Conservation (phyloP, 306 rosid species). For the Luffa acutangula region DNA sequence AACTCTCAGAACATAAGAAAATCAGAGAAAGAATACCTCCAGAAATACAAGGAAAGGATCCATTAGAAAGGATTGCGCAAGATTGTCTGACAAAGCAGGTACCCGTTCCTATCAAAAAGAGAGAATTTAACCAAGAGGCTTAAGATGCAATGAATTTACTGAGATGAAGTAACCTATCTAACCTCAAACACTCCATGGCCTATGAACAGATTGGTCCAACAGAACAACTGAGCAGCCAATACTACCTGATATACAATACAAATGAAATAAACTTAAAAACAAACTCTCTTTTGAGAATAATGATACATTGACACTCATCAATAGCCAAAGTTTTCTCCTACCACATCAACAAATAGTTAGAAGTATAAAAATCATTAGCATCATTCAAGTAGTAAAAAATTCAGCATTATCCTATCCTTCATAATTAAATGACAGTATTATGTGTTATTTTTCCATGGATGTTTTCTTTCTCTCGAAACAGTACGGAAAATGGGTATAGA, state of each 20-base stretch:
- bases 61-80: slow-evolving; percentile 73
- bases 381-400: neutral
- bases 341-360: neutral
- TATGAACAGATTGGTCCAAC: slow-evolving; percentile 79
- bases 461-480: no score
- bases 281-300: neutral
- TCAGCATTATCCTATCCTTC: neutral
- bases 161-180: slow-evolving; percentile 1
- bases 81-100: slow-evolving; percentile 83
- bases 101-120: slow-evolving; percentile 59
- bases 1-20: neutral
- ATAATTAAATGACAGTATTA: neutral
- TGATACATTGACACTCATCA: neutral
- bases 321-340: neutral
- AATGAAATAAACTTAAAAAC: neutral
- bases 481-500: no score
- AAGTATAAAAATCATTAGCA: neutral
- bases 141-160: neutral
- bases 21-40: slow-evolving; percentile 34
- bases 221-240: slow-evolving; percentile 60
- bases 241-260: slow-evolving; percentile 38
- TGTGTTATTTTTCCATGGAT: neutral
- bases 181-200: slow-evolving; percentile 97
- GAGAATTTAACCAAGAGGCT: neutral
- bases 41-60: slow-evolving; percentile 74